A percentile compares a stretch with the other conserved stretches of the same genome.
Evolutionary conservation across 345 rosid genomes (phyloP).

Genomic region (Eucalyptus polybractea): DNA sequence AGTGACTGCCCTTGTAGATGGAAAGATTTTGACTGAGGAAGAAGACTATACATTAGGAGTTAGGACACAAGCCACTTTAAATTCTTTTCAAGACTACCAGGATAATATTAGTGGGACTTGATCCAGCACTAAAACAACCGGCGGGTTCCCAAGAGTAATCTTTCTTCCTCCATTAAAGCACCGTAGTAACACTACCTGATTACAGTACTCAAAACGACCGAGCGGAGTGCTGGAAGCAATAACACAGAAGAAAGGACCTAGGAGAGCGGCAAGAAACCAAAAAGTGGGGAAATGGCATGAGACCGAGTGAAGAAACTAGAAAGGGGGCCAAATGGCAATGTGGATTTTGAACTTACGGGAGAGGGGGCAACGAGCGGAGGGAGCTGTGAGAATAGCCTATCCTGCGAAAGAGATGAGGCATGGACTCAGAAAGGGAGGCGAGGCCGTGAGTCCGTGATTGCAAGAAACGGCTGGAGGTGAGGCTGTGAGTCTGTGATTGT

Average conservation of each 20-base stretch:
- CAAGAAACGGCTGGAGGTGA: no score
- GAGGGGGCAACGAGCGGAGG: neutral
- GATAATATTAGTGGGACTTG: neutral
- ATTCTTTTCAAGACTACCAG: neutral
- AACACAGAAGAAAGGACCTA: neutral
- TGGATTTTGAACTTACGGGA: neutral
- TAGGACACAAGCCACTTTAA: neutral
- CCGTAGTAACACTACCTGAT: neutral
- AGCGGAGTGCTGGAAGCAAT: neutral
- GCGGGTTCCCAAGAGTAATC: neutral
- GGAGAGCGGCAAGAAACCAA: neutral
- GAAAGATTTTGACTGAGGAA: neutral
- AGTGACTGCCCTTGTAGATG: neutral
- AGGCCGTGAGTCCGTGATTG: no score
- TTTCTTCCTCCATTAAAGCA: neutral
- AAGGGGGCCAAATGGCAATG: neutral
- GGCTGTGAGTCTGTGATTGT: no score
- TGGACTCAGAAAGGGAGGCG: no score
- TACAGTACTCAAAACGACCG: neutral
- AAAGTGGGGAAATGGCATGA: neutral
- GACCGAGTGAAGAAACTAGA: neutral
- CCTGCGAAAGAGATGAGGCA: no score
- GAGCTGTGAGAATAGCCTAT: neutral
- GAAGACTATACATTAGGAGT: neutral
- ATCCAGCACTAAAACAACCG: neutral